Conservation (phyloP, 2,329 filamentous ascomycete species). For the Pseudophaeomoniella oleicola region DNA sequence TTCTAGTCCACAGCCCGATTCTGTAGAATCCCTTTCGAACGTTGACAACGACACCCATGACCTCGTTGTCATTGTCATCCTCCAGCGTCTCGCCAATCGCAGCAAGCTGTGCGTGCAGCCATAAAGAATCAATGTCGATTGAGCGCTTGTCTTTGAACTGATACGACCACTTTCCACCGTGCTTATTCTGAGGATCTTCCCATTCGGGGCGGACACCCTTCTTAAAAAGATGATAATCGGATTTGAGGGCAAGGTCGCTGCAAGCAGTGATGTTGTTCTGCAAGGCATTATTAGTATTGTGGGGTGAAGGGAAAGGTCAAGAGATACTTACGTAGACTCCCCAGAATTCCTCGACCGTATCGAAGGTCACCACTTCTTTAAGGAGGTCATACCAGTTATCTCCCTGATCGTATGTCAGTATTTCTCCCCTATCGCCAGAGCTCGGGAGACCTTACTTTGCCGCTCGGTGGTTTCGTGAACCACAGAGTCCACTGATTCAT, state of each 20-base stretch:
- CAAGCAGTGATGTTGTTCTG: constrained; percentile 98
- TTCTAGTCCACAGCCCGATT: constrained; percentile 93
- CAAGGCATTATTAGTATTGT: constrained; percentile 3
- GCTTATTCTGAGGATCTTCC: constrained; percentile 98
- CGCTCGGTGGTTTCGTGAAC: constrained; percentile 96
- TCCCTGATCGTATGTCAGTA: constrained; percentile 39
- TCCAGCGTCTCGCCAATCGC: constrained; percentile 97
- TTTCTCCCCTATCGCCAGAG: too few species aligned
- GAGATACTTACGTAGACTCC: constrained; percentile 74
- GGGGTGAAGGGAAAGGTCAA: not conserved
- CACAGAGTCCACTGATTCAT: constrained; percentile 97
- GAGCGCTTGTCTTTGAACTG: constrained; percentile 91
- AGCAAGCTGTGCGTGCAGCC: constrained; percentile 92
- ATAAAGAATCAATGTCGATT: constrained; percentile 85
- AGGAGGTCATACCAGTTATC: constrained; percentile 98
- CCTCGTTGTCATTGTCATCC: constrained; percentile 80
- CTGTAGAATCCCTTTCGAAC: constrained; percentile 97
- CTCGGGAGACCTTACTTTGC: constrained; percentile 58
- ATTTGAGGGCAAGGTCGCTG: constrained; percentile 90
- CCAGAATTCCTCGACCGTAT: constrained; percentile 99
- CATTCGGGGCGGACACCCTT: constrained; percentile 91
- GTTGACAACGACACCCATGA: constrained; percentile 99
- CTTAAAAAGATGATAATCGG: constrained; percentile 99
- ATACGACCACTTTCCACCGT: constrained; percentile 98
- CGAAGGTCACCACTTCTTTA: constrained; percentile 97